phyloP scores from a whole-genome alignment of 2,329 filamentous ascomycete species.

The Raffaelea ambrosiae region DNA sequence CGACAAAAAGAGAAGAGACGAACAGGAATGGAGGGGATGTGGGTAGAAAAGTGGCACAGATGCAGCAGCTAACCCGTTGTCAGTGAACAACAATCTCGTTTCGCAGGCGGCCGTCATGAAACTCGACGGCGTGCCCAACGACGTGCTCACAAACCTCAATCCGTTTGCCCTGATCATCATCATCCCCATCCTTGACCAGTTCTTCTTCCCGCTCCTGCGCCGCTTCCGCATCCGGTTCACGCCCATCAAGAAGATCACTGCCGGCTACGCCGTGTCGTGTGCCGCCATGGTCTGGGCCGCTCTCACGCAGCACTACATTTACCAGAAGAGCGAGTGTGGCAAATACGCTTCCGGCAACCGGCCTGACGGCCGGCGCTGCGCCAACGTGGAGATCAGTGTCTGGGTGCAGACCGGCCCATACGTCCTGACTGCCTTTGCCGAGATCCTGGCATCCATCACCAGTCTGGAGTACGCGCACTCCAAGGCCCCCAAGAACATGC shows the following conservation, averaged over 20 bases:
- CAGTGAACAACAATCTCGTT: constrained; percentile 47
- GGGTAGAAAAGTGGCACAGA: too few relatives aligned
- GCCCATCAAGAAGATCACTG: constrained; percentile 67
- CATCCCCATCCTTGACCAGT: constrained; percentile 61
- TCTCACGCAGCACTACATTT: constrained; percentile 55
- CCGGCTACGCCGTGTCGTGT: constrained; percentile 58
- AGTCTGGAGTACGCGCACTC: constrained; percentile 72
- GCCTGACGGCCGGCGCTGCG: constrained; percentile 35
- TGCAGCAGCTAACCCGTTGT: too few relatives aligned
- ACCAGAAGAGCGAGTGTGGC: constrained; percentile 54
- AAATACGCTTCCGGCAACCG: constrained; percentile 28
- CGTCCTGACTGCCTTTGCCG: constrained; percentile 41
- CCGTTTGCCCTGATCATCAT: constrained; percentile 68
- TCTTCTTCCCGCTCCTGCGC: constrained; percentile 61
- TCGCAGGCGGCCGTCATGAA: constrained; percentile 59
- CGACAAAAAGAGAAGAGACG: too few relatives aligned
- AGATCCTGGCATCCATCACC: constrained; percentile 47
- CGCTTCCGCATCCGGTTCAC: constrained; percentile 57
- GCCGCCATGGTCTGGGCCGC: constrained; percentile 51
- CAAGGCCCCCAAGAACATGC: constrained; percentile 74
- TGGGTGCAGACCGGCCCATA: constrained; percentile 47
- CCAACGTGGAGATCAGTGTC: constrained; percentile 54
- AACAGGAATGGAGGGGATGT: too few relatives aligned
- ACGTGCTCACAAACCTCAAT: constrained; percentile 68
- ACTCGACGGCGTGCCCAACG: constrained; percentile 66